These are phyloP conservation scores for Ophiostoma triangulosporum DNA, from an alignment of 2,329 filamentous ascomycete species.

Conservation along the genomic window DNA sequence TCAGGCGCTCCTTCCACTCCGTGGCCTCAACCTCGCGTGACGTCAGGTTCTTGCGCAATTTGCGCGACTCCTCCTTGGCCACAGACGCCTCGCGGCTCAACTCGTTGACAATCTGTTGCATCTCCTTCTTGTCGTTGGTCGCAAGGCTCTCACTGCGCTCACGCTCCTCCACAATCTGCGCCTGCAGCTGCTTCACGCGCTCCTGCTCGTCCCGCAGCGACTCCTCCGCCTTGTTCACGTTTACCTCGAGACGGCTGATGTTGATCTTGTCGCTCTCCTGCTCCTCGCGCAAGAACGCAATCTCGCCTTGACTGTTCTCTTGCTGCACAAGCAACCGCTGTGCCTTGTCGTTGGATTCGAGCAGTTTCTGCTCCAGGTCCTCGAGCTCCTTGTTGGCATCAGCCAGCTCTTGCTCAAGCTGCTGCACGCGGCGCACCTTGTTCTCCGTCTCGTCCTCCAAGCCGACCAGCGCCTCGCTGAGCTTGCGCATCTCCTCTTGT, in stretches of 20 bases:
- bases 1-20: constrained; percentile 80
- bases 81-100: constrained; percentile 72
- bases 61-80: constrained; percentile 75
- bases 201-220: constrained; percentile 76
- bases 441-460: constrained; percentile 81
- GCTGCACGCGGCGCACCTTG: constrained; percentile 65
- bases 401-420: constrained; percentile 68
- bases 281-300: constrained; percentile 89
- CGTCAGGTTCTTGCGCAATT: constrained; percentile 68
- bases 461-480: constrained; percentile 73
- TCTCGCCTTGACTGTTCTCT: constrained; percentile 84
- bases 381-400: constrained; percentile 81
- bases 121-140: constrained; percentile 82
- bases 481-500: constrained; percentile 83
- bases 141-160: constrained; percentile 78
- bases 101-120: constrained; percentile 85
- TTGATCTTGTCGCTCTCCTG: constrained; percentile 97
- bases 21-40: constrained; percentile 77
- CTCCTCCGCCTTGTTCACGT: constrained; percentile 65
- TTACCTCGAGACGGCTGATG: constrained; percentile 83
- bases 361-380: constrained; percentile 67
- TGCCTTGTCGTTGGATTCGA: constrained; percentile 76
- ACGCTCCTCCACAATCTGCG: constrained; percentile 65
- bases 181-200: constrained; percentile 54
- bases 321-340: constrained; percentile 81